These are phyloP conservation scores for Cryphonectria carpinicola DNA, from an alignment of 2,329 filamentous ascomycete genomes.

Conservation along the genomic window DNA sequence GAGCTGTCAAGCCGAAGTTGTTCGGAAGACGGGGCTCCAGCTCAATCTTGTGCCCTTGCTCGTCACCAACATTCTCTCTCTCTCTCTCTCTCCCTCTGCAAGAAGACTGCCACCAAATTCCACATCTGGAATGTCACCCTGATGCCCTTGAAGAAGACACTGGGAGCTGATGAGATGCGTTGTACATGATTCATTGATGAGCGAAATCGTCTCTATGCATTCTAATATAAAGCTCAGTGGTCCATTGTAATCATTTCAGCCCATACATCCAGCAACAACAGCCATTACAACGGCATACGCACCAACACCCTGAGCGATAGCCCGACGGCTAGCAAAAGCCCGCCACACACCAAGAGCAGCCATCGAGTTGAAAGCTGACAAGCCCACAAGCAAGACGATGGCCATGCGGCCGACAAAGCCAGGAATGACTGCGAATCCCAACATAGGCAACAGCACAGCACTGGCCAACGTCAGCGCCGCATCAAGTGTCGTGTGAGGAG, in stretches of 20 bases:
- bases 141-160: neutral
- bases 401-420: conserved; percentile 61
- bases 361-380: conserved; percentile 28
- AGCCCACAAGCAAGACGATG: conserved; percentile 57
- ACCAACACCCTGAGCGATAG: conserved; percentile 8
- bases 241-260: neutral
- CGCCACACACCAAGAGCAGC: neutral
- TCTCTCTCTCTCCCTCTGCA: neutral
- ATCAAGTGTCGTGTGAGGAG: conserved; percentile 22
- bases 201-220: neutral
- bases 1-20: neutral
- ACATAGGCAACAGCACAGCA: conserved; percentile 59
- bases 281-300: conserved; percentile 22
- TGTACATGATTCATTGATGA: neutral
- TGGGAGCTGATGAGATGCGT: neutral
- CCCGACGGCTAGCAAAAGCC: neutral
- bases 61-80: neutral
- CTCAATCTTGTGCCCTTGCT: neutral
- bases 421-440: conserved; percentile 61
- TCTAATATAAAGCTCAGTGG: neutral
- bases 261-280: conserved; percentile 11
- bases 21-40: neutral
- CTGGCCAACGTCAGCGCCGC: conserved; percentile 52
- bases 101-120: neutral
- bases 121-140: neutral